phyloP scores from a whole-genome alignment of 2,329 filamentous ascomycete species.

The Helotiales sp. region DNA sequence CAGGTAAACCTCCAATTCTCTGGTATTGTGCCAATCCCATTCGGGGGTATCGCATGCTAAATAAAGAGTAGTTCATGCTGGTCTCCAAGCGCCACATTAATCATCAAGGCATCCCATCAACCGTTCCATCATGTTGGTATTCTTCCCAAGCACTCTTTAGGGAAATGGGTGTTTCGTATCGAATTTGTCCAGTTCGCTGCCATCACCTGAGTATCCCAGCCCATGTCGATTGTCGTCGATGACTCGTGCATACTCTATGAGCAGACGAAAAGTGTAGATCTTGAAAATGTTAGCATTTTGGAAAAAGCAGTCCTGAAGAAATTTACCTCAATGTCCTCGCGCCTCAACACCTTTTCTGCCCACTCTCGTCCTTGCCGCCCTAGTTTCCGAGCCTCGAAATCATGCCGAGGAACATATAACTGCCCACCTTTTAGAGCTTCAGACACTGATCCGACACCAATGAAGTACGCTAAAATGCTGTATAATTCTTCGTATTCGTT shows the following conservation, averaged over 20 bases:
- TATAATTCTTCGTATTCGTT: constrained; percentile 74
- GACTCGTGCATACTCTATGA: constrained; percentile 64
- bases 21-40: not conserved
- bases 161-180: constrained; percentile 32
- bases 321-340: constrained; percentile 74
- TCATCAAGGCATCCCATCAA: not conserved
- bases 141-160: not conserved
- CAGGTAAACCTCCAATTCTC: too few relatives aligned
- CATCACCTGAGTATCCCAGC: constrained; percentile 43
- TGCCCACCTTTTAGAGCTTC: constrained; percentile 55
- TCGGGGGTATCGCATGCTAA: not conserved
- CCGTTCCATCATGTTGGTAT: not conserved
- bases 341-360: constrained; percentile 72
- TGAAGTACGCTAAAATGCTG: constrained; percentile 75
- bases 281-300: constrained; percentile 31
- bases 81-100: not conserved
- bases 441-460: constrained; percentile 60
- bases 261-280: constrained; percentile 67
- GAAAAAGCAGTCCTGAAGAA: constrained; percentile 40
- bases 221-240: constrained; percentile 46
- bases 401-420: constrained; percentile 46
- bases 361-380: constrained; percentile 71
- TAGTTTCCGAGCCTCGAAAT: constrained; percentile 66
- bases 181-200: constrained; percentile 42
- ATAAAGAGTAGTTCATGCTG: not conserved